Evolutionary conservation across 176 grass and related monocot genomes (phyloP).

Genomic region (Ensete ventricosum): DNA sequence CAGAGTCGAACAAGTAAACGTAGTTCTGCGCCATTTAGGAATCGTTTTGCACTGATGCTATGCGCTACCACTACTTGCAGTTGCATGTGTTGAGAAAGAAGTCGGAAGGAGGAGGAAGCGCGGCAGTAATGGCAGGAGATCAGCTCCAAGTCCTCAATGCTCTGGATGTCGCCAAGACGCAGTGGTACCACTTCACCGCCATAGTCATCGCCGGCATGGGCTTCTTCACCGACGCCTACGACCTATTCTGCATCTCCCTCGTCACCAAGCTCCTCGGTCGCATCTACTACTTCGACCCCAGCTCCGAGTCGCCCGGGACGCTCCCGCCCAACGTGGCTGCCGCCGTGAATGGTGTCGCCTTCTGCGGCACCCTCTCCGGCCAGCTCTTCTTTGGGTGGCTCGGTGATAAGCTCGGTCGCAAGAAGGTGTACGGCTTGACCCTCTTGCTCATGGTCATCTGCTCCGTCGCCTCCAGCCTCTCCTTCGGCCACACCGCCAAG

Average conservation of each 20-base stretch:
- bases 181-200: constrained; percentile 67
- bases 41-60: no score
- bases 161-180: constrained; percentile 69
- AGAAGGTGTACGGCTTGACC: constrained; percentile 32
- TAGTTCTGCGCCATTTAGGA: no score
- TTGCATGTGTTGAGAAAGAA: no score
- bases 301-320: not conserved
- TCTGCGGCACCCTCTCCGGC: constrained; percentile 33
- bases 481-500: constrained; percentile 27
- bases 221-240: constrained; percentile 92
- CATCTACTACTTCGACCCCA: constrained; percentile 34
- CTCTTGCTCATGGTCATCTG: constrained; percentile 48
- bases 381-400: constrained; percentile 53
- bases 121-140: not conserved
- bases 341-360: constrained; percentile 41
- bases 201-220: constrained; percentile 88
- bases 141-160: constrained; percentile 38
- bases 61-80: no score
- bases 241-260: constrained; percentile 75
- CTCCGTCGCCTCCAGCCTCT: constrained; percentile 48
- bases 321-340: constrained; percentile 3
- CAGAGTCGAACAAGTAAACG: no score
- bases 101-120: not conserved
- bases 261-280: constrained; percentile 48
- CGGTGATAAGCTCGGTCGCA: constrained; percentile 33